Percentiles rank a stretch among this genome's conserved stretches.
Evolutionary conservation across 768 basidiomycete species (phyloP).

Genomic region (Phaeolepiota aurea): DNA sequence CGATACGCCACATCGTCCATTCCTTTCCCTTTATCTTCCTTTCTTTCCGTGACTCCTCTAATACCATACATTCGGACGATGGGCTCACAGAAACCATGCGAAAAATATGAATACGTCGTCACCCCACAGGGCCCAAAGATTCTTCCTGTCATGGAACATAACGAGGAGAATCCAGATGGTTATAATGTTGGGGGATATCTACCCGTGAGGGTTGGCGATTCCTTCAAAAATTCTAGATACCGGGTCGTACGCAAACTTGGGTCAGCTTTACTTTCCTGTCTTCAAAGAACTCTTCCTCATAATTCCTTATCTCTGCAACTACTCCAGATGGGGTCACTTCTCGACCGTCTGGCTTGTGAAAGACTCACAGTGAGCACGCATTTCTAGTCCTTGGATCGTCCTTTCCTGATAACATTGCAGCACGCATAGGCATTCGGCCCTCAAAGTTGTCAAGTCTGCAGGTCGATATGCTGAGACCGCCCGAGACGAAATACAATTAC

Average conservation of each 20-base stretch:
- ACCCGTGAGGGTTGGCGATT: conserved; percentile 71
- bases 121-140: conserved; percentile 62
- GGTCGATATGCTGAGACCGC: conserved; percentile 95
- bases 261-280: conserved; percentile 24
- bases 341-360: conserved; percentile 91
- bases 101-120: conserved; percentile 71
- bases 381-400: conserved; percentile 4
- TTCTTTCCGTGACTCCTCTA: conserved; percentile 7
- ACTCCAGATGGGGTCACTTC: conserved; percentile 83
- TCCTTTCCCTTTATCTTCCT: conserved; percentile 8
- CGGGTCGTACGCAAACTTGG: conserved; percentile 86
- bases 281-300: conserved; percentile 11
- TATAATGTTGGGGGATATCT: conserved; percentile 81
- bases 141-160: conserved; percentile 65
- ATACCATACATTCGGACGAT: conserved; percentile 38
- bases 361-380: conserved; percentile 54
- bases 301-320: conserved; percentile 15
- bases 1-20: conserved; percentile 5
- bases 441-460: conserved; percentile 94
- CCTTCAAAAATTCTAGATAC: conserved; percentile 82
- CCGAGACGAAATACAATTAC: conserved; percentile 90
- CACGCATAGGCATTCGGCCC: conserved; percentile 69
- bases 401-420: conserved; percentile 26
- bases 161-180: conserved; percentile 79
- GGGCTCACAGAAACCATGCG: conserved; percentile 60